A percentile compares a stretch with the other conserved stretches of the same genome.
These are phyloP conservation scores for Dipodascus geniculatus DNA, from an alignment of 805 yeast species.

Conservation along the genomic window DNA sequence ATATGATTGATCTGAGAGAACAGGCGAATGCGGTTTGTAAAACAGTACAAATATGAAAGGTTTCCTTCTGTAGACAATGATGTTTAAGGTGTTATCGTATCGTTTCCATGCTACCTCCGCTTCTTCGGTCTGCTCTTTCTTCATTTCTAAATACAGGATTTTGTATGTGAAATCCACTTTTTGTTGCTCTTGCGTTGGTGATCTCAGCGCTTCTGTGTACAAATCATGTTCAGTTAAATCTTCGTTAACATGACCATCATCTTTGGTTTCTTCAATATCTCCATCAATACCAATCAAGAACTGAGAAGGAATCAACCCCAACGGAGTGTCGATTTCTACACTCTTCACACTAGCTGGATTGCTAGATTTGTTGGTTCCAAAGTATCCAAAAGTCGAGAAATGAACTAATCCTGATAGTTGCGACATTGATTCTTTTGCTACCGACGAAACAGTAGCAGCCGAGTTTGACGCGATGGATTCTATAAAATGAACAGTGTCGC, in stretches of 20 bases:
- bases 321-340: constrained; percentile 5
- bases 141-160: not conserved
- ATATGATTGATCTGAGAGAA: constrained; percentile 1
- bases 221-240: not conserved
- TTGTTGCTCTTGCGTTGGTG: not conserved
- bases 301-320: constrained; percentile 13
- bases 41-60: constrained; percentile 17
- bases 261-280: constrained; percentile 9
- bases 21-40: constrained; percentile 4
- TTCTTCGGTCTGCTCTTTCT: not conserved
- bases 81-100: constrained; percentile 1
- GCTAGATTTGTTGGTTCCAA: not conserved
- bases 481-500: not conserved
- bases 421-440: not conserved
- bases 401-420: not conserved
- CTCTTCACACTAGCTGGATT: not conserved
- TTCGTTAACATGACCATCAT: not conserved
- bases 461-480: not conserved
- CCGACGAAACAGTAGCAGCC: not conserved
- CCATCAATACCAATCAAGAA: constrained; percentile 15
- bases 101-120: constrained; percentile 2
- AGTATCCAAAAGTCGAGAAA: not conserved
- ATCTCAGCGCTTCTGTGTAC: not conserved
- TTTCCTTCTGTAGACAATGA: constrained; percentile 16
- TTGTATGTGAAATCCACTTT: constrained; percentile 1